A percentile compares a stretch with the other conserved stretches of the same genome.
phyloP scores from a whole-genome alignment of 139 green algal species.

The Parachlorella kessleri region DNA sequence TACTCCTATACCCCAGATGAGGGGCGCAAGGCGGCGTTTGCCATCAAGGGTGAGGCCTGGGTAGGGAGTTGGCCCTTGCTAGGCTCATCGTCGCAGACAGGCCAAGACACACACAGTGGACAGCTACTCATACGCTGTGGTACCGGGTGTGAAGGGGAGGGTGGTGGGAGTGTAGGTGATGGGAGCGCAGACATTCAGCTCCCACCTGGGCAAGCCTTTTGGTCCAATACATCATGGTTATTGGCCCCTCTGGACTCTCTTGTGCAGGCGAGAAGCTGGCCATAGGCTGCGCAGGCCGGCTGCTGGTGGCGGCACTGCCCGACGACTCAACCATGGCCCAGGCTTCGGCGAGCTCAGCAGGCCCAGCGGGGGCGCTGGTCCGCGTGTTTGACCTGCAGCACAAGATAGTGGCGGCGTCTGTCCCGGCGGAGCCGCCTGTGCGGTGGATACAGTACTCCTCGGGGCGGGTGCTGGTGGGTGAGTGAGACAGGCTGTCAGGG shows the following conservation, averaged over 20 bases:
- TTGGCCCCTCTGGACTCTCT: too few relatives aligned
- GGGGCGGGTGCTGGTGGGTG: not conserved
- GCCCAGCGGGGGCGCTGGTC: constrained; percentile 11
- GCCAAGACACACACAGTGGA: too few relatives aligned
- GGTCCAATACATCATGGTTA: too few relatives aligned
- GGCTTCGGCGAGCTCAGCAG: not conserved
- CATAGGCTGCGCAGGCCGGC: not conserved
- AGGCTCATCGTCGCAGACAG: too few relatives aligned
- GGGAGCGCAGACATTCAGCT: too few relatives aligned
- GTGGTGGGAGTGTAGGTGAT: too few relatives aligned
- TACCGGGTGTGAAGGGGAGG: too few relatives aligned
- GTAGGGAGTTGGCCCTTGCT: too few relatives aligned
- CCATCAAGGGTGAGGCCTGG: constrained; percentile 1
- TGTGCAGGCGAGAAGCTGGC: not conserved
- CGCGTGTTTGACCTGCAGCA: constrained; percentile 78
- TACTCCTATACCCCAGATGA: constrained; percentile 73
- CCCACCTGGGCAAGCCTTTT: too few relatives aligned
- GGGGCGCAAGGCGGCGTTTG: constrained; percentile 16
- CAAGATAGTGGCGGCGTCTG: constrained; percentile 71
- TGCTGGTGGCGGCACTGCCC: not conserved
- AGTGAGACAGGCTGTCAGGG: too few relatives aligned
- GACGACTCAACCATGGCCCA: not conserved
- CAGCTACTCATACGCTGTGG: too few relatives aligned
- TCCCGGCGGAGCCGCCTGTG: constrained; percentile 24
- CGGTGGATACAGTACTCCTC: constrained; percentile 6